phyloP scores from a whole-genome alignment of 495 filamentous ascomycete species.

The Letharia lupina region DNA sequence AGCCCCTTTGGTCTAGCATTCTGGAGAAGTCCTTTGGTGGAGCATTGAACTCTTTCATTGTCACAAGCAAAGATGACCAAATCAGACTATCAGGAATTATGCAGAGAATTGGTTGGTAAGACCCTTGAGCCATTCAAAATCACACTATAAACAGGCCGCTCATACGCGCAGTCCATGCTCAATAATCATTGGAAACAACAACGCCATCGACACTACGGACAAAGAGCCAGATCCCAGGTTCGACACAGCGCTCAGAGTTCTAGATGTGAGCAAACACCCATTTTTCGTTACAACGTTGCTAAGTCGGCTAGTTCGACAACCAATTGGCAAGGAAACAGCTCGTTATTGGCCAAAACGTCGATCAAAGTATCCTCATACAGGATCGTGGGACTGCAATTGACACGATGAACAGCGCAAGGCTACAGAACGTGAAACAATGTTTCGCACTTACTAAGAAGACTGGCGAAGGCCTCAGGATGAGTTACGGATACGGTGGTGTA shows the following conservation, averaged over 20 bases:
- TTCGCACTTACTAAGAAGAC: constrained; percentile 50
- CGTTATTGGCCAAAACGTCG: constrained; percentile 73
- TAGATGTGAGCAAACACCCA: constrained; percentile 44
- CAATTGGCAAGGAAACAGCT: constrained; percentile 67
- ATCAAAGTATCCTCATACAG: constrained; percentile 74
- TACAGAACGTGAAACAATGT: constrained; percentile 64
- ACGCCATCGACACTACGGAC: constrained; percentile 50
- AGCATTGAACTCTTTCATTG: constrained; percentile 66
- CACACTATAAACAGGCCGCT: constrained; percentile 4
- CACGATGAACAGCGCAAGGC: constrained; percentile 56
- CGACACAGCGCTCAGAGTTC: constrained; percentile 67
- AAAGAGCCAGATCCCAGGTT: constrained; percentile 65
- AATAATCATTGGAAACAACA: constrained; percentile 56
- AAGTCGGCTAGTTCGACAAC: constrained; percentile 57
- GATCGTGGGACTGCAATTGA: constrained; percentile 54
- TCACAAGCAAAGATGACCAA: constrained; percentile 64
- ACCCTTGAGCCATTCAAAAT: background rate
- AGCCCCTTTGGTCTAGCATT: constrained; percentile 77
- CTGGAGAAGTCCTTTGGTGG: constrained; percentile 64
- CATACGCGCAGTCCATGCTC: constrained; percentile 41
- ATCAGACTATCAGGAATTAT: constrained; percentile 53
- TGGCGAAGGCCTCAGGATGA: constrained; percentile 57
- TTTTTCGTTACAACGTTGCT: constrained; percentile 6
- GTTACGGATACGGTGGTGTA: constrained; percentile 42
- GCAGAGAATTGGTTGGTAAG: constrained; percentile 47